Evolutionary conservation across 1,284 basidiomycete species (phyloP).

Genomic region (Rhodotorula sp.): DNA sequence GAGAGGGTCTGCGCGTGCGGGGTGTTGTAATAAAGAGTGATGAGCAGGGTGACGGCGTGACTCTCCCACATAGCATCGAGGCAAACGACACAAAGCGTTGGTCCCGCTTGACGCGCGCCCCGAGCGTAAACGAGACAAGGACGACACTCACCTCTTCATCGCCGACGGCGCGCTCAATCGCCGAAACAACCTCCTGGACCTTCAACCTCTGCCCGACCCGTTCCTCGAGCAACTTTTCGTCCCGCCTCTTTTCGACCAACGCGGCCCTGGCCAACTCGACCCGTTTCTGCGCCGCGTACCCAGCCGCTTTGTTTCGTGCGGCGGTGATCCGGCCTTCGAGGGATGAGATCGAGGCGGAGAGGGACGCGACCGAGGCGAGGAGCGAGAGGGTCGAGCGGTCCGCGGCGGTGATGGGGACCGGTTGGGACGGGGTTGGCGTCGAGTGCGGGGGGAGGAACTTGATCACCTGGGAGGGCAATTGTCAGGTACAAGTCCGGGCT

Average conservation of each 20-base stretch:
- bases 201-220: constrained; percentile 23
- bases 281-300: constrained; percentile 13
- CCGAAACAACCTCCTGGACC: constrained; percentile 26
- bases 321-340: constrained; percentile 29
- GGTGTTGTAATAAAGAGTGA: neutral
- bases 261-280: constrained; percentile 25
- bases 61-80: neutral
- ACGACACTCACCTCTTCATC: constrained; percentile 33
- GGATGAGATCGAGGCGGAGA: constrained; percentile 27
- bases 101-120: no score
- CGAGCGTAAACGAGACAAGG: no score
- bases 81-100: no score
- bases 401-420: constrained; percentile 18
- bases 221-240: constrained; percentile 29
- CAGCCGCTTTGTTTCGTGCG: neutral
- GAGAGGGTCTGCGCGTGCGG: constrained; percentile 28
- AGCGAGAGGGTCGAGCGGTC: constrained; percentile 37
- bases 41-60: neutral
- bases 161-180: constrained; percentile 31
- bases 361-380: constrained; percentile 23
- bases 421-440: neutral
- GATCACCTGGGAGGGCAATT: constrained; percentile 18
- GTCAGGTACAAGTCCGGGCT: no score
- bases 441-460: constrained; percentile 31
- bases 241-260: constrained; percentile 16